Conservation (phyloP, 169 alveolate genomes). For the Plasmodium yoelii region DNA sequence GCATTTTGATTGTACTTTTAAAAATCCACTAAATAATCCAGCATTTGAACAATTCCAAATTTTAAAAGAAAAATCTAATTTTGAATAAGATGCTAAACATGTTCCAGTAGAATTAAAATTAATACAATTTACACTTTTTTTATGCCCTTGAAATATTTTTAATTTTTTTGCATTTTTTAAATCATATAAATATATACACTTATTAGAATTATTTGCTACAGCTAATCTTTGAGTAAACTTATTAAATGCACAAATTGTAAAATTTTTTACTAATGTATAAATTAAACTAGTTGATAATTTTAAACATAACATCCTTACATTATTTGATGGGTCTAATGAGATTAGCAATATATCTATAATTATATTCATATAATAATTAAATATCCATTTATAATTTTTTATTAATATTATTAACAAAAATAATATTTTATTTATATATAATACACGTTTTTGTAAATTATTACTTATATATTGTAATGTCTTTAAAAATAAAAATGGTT, state of each 20-base stretch:
- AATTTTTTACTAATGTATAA: conserved; percentile 58
- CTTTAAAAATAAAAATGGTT: conserved; percentile 68
- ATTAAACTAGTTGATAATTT: conserved; percentile 69
- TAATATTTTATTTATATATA: conserved; percentile 56
- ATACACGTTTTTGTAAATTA: conserved; percentile 50
- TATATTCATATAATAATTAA: conserved; percentile 42
- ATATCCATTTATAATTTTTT: conserved; percentile 64
- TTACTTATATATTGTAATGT: conserved; percentile 58
- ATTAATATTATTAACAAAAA: conserved; percentile 52
- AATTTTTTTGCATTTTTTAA: conserved; percentile 71
- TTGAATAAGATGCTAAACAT: conserved; percentile 68
- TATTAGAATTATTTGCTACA: conserved; percentile 65
- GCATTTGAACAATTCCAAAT: conserved; percentile 72
- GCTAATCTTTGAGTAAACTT: conserved; percentile 74
- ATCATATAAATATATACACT: conserved; percentile 70
- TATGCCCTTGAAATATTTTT: conserved; percentile 76
- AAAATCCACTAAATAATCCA: conserved; percentile 74
- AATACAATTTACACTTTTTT: conserved; percentile 51
- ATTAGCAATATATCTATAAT: conserved; percentile 63
- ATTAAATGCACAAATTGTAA: conserved; percentile 60
- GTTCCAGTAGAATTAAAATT: conserved; percentile 50
- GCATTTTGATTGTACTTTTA: conserved; percentile 61
- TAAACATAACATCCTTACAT: conserved; percentile 54
- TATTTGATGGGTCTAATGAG: conserved; percentile 72
- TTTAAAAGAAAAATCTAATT: conserved; percentile 63